Percentiles rank a stretch among this genome's conserved stretches.
Evolutionary conservation across 2,329 filamentous ascomycete species (phyloP).

Genomic region (Microdochium trichocladiopsis): DNA sequence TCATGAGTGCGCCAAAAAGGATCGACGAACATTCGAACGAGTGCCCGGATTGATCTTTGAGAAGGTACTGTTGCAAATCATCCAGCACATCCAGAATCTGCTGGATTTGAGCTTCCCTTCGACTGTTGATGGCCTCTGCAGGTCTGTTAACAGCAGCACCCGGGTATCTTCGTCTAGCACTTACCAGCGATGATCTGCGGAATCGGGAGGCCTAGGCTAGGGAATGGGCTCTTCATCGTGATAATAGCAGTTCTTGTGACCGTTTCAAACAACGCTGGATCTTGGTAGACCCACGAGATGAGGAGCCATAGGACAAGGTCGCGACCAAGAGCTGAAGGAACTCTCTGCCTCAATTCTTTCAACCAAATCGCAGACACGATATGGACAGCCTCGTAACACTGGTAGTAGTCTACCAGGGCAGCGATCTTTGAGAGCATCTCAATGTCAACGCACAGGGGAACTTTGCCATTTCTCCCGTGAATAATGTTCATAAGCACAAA

Average conservation of each 20-base stretch:
- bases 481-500: not conserved
- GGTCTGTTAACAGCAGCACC: no score
- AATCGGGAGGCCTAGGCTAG: not conserved
- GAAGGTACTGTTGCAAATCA: no score
- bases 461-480: not conserved
- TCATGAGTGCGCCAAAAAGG: no score
- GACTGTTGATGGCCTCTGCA: no score
- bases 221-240: not conserved
- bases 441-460: not conserved
- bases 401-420: not conserved
- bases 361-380: not conserved
- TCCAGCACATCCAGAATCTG: no score
- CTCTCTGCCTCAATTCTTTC: not conserved
- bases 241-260: not conserved
- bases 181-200: not conserved
- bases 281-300: not conserved
- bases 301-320: not conserved
- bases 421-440: not conserved
- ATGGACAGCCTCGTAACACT: not conserved
- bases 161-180: not conserved
- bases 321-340: not conserved
- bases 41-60: no score
- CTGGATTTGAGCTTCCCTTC: no score
- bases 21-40: no score
- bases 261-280: not conserved